A percentile compares a stretch with the other conserved stretches of the same genome.
Conservation (phyloP, 805 yeast genomes). For the Saturnispora galanensis region DNA sequence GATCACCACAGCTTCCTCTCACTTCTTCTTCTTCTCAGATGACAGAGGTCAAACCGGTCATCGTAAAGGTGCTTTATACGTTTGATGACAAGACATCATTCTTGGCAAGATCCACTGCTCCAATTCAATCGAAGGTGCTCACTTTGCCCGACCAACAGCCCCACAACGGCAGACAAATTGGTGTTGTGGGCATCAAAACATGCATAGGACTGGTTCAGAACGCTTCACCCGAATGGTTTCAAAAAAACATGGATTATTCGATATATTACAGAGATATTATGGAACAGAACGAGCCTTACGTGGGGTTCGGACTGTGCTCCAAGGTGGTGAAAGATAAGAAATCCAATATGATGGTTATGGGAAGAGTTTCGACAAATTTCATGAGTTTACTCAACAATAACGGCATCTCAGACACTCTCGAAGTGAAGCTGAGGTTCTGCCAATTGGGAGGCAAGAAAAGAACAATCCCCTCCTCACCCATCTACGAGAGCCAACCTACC, state of each 20-base stretch:
- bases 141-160: conserved; percentile 17
- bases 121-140: conserved; percentile 31
- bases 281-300: conserved; percentile 43
- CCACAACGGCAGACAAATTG: conserved; percentile 29
- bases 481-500: conserved; percentile 1
- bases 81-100: conserved; percentile 34
- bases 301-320: conserved; percentile 35
- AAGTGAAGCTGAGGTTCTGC: conserved; percentile 44
- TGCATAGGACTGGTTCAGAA: conserved; percentile 34
- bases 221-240: conserved; percentile 38
- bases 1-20: background rate
- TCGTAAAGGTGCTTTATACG: conserved; percentile 32
- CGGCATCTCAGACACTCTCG: conserved; percentile 39
- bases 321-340: conserved; percentile 19
- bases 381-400: conserved; percentile 33
- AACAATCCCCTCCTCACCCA: conserved; percentile 6
- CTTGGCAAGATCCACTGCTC: conserved; percentile 30
- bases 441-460: conserved; percentile 3
- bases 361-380: conserved; percentile 49
- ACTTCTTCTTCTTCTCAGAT: background rate
- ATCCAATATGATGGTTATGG: conserved; percentile 36
- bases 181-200: conserved; percentile 36
- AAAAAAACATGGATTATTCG: conserved; percentile 35
- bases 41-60: conserved; percentile 18
- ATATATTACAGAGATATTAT: conserved; percentile 38